Evolutionary conservation across 2,329 filamentous ascomycete genomes (phyloP).

Genomic region (Penicillium sp.): DNA sequence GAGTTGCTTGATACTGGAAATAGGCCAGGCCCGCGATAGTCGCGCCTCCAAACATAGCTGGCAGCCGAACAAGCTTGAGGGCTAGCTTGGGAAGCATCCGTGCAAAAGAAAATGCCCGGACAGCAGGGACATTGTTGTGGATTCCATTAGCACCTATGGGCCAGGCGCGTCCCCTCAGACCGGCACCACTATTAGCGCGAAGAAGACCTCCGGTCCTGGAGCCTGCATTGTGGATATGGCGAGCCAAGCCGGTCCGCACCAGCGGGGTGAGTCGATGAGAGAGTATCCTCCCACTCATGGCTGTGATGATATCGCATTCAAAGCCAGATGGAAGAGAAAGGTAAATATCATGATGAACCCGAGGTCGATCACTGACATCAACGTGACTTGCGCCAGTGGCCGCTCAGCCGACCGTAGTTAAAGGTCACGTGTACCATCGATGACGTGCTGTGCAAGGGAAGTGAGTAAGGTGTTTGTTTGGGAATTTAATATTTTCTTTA

Average conservation of each 20-base stretch:
- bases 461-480: constrained; percentile 11
- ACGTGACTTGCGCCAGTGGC: constrained; percentile 37
- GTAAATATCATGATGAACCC: constrained; percentile 5
- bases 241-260: constrained; percentile 61
- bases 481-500: constrained; percentile 5
- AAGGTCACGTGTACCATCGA: constrained; percentile 30
- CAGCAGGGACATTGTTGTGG: constrained; percentile 68
- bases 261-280: constrained; percentile 69
- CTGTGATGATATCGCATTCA: constrained; percentile 41
- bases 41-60: constrained; percentile 86
- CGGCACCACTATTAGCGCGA: constrained; percentile 63
- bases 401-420: constrained; percentile 30
- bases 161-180: constrained; percentile 66
- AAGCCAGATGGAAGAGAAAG: constrained; percentile 15
- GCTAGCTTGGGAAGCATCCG: constrained; percentile 77
- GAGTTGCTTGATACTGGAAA: constrained; percentile 91
- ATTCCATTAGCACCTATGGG: constrained; percentile 75
- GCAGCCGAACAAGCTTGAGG: constrained; percentile 83
- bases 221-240: constrained; percentile 62
- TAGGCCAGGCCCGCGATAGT: constrained; percentile 86
- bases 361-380: constrained; percentile 24
- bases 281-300: constrained; percentile 73
- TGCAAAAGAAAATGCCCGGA: constrained; percentile 66
- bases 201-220: constrained; percentile 68
- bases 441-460: constrained; percentile 28